A percentile compares a stretch with the other conserved stretches of the same genome.
phyloP scores from a whole-genome alignment of 75 land plant species.

The Selaginella moellendorffii region DNA sequence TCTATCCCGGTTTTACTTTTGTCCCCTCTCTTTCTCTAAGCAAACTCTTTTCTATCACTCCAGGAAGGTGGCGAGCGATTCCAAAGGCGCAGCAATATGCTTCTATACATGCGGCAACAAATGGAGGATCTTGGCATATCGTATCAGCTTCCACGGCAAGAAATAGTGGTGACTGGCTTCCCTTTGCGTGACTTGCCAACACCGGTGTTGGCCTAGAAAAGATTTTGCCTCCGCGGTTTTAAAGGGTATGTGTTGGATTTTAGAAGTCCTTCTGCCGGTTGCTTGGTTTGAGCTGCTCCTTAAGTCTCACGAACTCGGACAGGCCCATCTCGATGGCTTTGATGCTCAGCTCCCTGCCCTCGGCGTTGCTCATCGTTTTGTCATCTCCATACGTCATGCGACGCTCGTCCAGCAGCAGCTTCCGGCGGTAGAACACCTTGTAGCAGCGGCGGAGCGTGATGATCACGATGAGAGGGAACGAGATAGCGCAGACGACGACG shows the following conservation, averaged over 20 bases:
- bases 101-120: conserved; percentile 2
- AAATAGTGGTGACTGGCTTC: neutral
- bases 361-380: neutral
- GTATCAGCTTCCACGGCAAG: neutral
- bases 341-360: neutral
- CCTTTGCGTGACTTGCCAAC: neutral
- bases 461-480: neutral
- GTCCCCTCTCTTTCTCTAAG: neutral
- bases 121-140: conserved; percentile 1
- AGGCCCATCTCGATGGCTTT: neutral
- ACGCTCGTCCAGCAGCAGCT: neutral
- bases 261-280: no score
- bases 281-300: neutral
- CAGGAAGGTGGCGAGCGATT: conserved; percentile 6
- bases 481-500: neutral
- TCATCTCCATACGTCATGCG: neutral
- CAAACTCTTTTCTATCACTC: neutral
- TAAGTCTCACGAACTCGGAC: neutral
- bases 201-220: no score
- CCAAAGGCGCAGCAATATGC: conserved; percentile 8
- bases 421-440: neutral
- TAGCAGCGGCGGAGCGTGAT: neutral
- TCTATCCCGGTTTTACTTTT: neutral
- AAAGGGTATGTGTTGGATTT: no score
- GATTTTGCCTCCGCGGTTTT: no score